A percentile compares a stretch with the other conserved stretches of the same genome.
phyloP scores from a whole-genome alignment of 1,139 yeast genomes.

The Suhomyces bolitotheri region DNA sequence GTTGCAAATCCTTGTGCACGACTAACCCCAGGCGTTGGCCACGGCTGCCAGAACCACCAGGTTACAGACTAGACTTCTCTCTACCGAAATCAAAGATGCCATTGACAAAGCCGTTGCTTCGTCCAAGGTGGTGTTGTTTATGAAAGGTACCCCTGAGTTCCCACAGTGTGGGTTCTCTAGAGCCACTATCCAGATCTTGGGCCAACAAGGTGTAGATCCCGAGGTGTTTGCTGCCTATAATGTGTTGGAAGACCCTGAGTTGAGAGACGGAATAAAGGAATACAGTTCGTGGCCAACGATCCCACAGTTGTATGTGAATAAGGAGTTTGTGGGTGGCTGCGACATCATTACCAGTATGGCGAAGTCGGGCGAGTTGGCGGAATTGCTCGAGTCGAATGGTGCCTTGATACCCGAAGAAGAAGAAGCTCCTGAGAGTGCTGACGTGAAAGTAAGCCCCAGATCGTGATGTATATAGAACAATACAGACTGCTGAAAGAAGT shows the following conservation, averaged over 20 bases:
- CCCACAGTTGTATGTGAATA: slow-evolving; percentile 68
- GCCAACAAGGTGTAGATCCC: slow-evolving; percentile 98
- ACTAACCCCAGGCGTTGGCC: slow-evolving; percentile 14
- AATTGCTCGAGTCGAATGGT: slow-evolving; percentile 73
- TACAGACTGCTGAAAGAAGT: too few species aligned
- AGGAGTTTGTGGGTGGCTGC: slow-evolving; percentile 96
- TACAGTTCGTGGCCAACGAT: slow-evolving; percentile 95
- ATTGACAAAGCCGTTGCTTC: slow-evolving; percentile 81
- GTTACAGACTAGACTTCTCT: slow-evolving; percentile 50
- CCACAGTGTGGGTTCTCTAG: slow-evolving; percentile 98
- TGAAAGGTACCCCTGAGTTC: slow-evolving; percentile 96
- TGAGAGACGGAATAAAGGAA: slow-evolving; percentile 92
- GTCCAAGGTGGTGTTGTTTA: slow-evolving; percentile 92
- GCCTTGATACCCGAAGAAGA: slow-evolving; percentile 79
- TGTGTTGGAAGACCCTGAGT: slow-evolving; percentile 90
- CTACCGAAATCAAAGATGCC: slow-evolving; percentile 78
- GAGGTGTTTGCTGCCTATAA: slow-evolving; percentile 94
- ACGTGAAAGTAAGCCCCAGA: slow-evolving; percentile 44
- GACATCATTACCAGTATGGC: slow-evolving; percentile 94
- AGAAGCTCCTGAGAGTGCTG: slow-evolving; percentile 29
- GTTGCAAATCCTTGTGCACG: not conserved
- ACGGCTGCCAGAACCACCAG: slow-evolving; percentile 11
- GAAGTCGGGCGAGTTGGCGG: slow-evolving; percentile 86
- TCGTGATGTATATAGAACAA: slow-evolving; percentile 16
- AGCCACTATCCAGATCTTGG: slow-evolving; percentile 88